phyloP scores from a whole-genome alignment of 225 moss, liverwort and hornwort species.

The Neckera pumila region DNA sequence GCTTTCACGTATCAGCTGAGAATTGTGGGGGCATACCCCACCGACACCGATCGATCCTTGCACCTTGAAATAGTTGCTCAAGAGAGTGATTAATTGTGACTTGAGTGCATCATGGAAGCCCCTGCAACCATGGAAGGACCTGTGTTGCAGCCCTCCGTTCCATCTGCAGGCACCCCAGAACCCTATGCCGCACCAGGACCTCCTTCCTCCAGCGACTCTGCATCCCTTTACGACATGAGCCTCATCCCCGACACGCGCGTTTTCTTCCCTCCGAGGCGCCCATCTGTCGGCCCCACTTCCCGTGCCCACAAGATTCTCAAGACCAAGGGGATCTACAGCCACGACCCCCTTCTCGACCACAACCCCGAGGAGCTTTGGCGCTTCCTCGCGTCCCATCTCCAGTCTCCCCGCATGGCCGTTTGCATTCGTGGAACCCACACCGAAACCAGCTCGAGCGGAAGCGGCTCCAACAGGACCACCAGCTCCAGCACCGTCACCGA shows the following conservation, averaged over 20 bases:
- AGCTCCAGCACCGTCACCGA: not conserved
- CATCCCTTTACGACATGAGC: not conserved
- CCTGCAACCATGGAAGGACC: not conserved
- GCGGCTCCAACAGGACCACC: too few species aligned
- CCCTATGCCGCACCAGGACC: not conserved
- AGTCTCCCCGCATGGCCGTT: not conserved
- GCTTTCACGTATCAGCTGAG: too few species aligned
- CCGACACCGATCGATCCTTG: not conserved
- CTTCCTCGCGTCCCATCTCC: not conserved
- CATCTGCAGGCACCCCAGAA: not conserved
- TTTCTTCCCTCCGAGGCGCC: not conserved
- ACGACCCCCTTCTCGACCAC: not conserved
- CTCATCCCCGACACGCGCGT: not conserved
- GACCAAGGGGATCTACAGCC: not conserved
- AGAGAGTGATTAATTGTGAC: not conserved
- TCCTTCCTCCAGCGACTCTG: not conserved
- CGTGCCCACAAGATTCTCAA: not conserved
- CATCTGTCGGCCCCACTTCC: not conserved
- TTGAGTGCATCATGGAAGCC: not conserved
- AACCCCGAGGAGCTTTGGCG: not conserved
- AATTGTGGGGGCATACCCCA: too few species aligned
- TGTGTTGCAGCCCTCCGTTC: not conserved
- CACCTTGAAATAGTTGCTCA: not conserved
- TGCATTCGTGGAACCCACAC: not conserved
- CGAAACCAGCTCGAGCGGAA: accelerated